Evolutionary conservation across 768 basidiomycete genomes (phyloP).

Genomic region (Psilocybe azurescens): DNA sequence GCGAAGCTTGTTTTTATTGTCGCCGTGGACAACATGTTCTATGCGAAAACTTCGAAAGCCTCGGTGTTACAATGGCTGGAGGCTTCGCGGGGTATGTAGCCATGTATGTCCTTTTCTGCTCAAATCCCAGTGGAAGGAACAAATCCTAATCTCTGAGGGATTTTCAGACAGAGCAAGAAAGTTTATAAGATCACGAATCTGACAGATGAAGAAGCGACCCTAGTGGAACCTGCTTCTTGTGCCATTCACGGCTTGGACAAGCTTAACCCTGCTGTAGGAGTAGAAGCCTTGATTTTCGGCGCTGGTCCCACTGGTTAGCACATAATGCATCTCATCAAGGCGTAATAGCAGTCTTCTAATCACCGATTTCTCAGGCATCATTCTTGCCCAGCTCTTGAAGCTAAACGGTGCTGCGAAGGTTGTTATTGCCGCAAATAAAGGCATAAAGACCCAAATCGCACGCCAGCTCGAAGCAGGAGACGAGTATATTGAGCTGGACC

Average conservation of each 20-base stretch:
- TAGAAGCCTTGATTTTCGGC: conserved; percentile 84
- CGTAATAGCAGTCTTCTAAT: conserved; percentile 7
- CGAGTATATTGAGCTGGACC: conserved; percentile 84
- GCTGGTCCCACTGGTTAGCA: conserved; percentile 74
- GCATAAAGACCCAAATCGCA: conserved; percentile 88
- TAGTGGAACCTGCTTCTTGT: conserved; percentile 90
- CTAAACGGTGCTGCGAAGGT: conserved; percentile 83
- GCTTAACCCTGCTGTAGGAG: conserved; percentile 78
- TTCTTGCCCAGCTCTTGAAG: conserved; percentile 86
- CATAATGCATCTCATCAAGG: conserved; percentile 36
- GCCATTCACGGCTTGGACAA: conserved; percentile 93
- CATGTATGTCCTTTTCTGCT: conserved; percentile 56
- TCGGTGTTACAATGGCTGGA: conserved; percentile 81
- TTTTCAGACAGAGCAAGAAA: conserved; percentile 58
- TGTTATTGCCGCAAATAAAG: conserved; percentile 88
- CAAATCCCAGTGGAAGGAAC: conserved; percentile 3
- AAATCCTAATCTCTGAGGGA: conserved; percentile 17
- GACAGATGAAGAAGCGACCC: conserved; percentile 85
- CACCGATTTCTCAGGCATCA: conserved; percentile 49
- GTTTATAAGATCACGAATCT: conserved; percentile 90
- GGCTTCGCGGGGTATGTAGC: conserved; percentile 90
- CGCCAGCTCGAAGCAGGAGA: conserved; percentile 78
- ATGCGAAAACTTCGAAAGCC: conserved; percentile 87
- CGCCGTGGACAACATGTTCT: conserved; percentile 78
- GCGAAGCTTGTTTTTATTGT: conserved; percentile 87